Base-by-base conservation (phyloP, 225 moss, liverwort and hornwort species). In the Thuidium tamariscinum region DNA sequence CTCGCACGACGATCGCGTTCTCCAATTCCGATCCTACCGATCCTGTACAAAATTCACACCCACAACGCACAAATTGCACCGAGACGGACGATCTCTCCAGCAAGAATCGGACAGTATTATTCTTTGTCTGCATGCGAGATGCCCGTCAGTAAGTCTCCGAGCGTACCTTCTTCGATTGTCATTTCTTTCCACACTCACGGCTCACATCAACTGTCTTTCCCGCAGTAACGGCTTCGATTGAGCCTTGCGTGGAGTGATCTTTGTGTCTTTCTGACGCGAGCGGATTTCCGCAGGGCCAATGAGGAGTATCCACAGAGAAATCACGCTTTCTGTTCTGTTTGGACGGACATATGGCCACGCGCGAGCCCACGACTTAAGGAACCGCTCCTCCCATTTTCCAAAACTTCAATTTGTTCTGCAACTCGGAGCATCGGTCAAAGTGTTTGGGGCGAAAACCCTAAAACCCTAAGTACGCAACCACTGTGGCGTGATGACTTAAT, bases 161-260 rank as follows among this genome's bases (percentile, higher is more conserved):
- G 78, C 9, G 63, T 51, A 60, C 63, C 64, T 78, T 52, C 74
- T 62, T 67, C 80, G 42, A 19, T 80, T 14, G 64, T 20, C 48
- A 41, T 77, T 75, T 86, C 90, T 89, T 87, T 85, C 63, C 84
- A 86, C 66, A 39, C 65, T 59, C 86, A 88, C 85, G 88, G 92
- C 55, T 79, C 74, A 85, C 83, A 81, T 55, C 56, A 20, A 5
- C 65, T 81, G 27, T 81, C 84, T 84, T 84, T 90, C 46, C 12
- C 10, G 36, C 85, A 88, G 60, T 88, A 39, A 90, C 90, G 90
- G 92, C 63, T 37, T 81, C 46, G 86, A 88, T 92, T 42, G 61
- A 69, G 29, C 44, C 49, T 77, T 23, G 65, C 32, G 16, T 7
- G 36, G 21, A 21, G 52, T 5, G 77, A 65, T 62, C 37, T 16